Evolutionary conservation across 148 eudicot species (phyloP).

Genomic region (Rhododendron ovatum): DNA sequence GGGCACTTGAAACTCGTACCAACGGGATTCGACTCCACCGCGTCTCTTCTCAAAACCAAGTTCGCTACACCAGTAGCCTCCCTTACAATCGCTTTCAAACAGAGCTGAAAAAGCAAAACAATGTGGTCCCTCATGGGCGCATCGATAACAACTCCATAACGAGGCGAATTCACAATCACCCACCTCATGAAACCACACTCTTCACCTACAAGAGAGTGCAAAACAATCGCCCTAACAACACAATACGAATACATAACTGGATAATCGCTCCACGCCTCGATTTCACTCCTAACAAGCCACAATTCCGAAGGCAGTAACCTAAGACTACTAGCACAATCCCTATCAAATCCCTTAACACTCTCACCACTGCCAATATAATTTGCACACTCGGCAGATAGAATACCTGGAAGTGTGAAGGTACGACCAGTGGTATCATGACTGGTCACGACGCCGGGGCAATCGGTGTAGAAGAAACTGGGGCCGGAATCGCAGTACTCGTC

Average conservation of each 20-base stretch:
- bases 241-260: constrained; percentile 46
- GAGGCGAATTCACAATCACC: constrained; percentile 60
- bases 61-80: constrained; percentile 42
- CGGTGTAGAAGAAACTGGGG: constrained; percentile 54
- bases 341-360: constrained; percentile 12
- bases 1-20: constrained; percentile 49
- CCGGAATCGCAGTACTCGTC: constrained; percentile 40
- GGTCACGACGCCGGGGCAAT: constrained; percentile 67
- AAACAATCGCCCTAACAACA: constrained; percentile 34
- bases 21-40: constrained; percentile 12
- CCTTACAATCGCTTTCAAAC: constrained; percentile 54
- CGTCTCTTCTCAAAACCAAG: constrained; percentile 19
- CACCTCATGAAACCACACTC: constrained; percentile 39
- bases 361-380: constrained; percentile 30
- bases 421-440: constrained; percentile 16
- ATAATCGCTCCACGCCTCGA: constrained; percentile 58
- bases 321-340: constrained; percentile 7
- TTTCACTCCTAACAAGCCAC: constrained; percentile 52
- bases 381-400: constrained; percentile 56
- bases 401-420: constrained; percentile 54
- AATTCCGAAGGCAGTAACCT: constrained; percentile 69
- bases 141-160: constrained; percentile 71
- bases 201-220: constrained; percentile 20
- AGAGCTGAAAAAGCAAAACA: constrained; percentile 51
- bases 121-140: constrained; percentile 68